Base-by-base conservation (phyloP, 495 filamentous ascomycete species). In the Talaromyces liani region DNA sequence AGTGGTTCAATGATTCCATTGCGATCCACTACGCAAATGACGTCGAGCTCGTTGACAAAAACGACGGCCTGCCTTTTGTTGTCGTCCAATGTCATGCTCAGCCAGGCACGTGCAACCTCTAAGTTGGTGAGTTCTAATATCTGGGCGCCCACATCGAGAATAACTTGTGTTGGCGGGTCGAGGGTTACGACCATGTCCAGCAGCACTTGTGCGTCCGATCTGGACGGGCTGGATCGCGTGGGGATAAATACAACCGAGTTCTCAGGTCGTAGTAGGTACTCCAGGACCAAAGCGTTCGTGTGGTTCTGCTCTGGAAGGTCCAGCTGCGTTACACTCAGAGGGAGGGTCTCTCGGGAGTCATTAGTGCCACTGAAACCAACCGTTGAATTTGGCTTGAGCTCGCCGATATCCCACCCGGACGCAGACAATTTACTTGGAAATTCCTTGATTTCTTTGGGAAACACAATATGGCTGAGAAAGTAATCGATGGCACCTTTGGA, bases 361-460 rank as follows among this genome's bases (percentile, higher is more conserved):
- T 88, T 91, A 0, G 89, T 93, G 2, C 89, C 88, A 69, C 87
- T 90, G 64, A 92, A 91, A 0, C 88, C 88, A 0, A 83, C 87
- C 0, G 83, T 84, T 77, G 77, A 66, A 31, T 84, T 72, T 0
- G 18, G 55, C 65, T 80, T 84, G 3, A 63, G 60, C 63, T 78
- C 74, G 2, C 53, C 82, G 34, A 90, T 76, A 68, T 91, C 88
- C 86, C 88, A 91, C 0, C 85, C 88, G 0, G 88, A 91, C 0
- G 85, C 78, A 0, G 84, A 86, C 4, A 91, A 73, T 68, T 89
- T 92, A 1, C 79, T 62, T 0, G 84, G 81, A 63, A 89, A 92
- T 55, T 84, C 55, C 8, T 58, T 58, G 1, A 85, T 80, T 63
- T 89, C 84, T 64, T 78, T 85, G 0, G 86, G 80, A 63, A 91